Conservation (phyloP, 306 rosid genomes). For the Dryas drummondii region DNA sequence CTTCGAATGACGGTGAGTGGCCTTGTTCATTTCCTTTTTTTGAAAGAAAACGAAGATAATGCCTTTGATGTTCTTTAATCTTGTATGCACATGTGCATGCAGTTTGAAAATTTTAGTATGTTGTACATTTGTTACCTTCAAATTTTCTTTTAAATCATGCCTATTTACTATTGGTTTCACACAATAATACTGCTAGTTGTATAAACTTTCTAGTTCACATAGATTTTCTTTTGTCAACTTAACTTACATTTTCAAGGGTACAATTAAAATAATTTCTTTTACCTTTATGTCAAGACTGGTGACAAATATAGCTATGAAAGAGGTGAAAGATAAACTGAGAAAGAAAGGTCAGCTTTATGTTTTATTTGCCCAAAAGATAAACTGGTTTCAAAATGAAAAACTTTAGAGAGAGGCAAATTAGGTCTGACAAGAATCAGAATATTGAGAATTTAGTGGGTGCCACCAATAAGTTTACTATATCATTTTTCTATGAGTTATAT, state of each 20-base stretch:
- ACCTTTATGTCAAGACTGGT: neutral
- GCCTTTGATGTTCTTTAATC: neutral
- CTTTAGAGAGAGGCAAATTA: neutral
- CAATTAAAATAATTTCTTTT: neutral
- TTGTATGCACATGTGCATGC: neutral
- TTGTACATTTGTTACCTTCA: neutral
- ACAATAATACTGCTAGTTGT: neutral
- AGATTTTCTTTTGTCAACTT: neutral
- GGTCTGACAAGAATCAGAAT: neutral
- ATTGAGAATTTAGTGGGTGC: neutral
- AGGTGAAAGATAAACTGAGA: neutral
- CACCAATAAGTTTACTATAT: too few relatives aligned
- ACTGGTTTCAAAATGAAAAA: neutral
- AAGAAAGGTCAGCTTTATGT: neutral
- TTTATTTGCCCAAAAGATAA: neutral
- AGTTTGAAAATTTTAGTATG: neutral
- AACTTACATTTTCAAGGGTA: neutral
- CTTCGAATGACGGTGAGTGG: conserved; percentile 85
- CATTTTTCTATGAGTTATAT: too few relatives aligned
- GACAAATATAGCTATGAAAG: neutral
- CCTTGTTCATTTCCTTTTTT: conserved; percentile 10
- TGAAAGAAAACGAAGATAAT: neutral
- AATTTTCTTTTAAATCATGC: neutral
- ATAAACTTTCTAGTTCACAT: neutral
- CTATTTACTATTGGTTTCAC: neutral